These are phyloP conservation scores for Cladosporium austrohemisphaericum DNA, from an alignment of 2,329 filamentous ascomycete genomes.

Conservation along the genomic window DNA sequence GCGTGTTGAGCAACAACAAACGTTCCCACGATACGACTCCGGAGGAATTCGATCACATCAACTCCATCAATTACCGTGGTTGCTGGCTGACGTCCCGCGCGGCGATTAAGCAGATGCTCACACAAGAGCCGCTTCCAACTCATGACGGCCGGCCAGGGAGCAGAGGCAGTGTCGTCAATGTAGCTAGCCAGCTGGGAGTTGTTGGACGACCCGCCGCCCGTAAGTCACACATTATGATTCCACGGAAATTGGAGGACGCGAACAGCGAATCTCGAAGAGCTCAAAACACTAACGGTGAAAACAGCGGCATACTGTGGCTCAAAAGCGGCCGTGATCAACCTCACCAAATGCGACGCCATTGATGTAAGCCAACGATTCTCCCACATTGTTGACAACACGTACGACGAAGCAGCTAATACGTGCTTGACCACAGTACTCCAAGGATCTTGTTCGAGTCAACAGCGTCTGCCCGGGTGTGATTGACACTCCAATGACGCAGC, in stretches of 20 bases:
- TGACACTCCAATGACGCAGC: conserved; percentile 29
- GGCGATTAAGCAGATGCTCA: conserved; percentile 43
- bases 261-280: no score
- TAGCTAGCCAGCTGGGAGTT: conserved; percentile 43
- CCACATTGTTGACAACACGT: conserved; percentile 1
- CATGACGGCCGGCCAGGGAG: conserved; percentile 43
- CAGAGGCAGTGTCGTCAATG: conserved; percentile 45
- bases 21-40: conserved; percentile 35
- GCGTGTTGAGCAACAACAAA: conserved; percentile 39
- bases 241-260: neutral
- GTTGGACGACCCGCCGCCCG: conserved; percentile 29
- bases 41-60: conserved; percentile 43
- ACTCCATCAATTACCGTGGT: conserved; percentile 44
- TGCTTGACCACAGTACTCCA: conserved; percentile 20
- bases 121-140: conserved; percentile 41
- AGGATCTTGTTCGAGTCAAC: conserved; percentile 25
- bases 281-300: no score
- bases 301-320: conserved; percentile 45
- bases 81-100: conserved; percentile 45
- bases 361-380: conserved; percentile 35
- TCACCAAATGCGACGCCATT: conserved; percentile 48
- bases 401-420: neutral
- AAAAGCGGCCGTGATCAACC: conserved; percentile 45
- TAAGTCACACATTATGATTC: neutral
- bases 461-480: conserved; percentile 24